Conservation (phyloP, 371 early-diverging fungal species). For the Apophysomyces trapeziformis region DNA sequence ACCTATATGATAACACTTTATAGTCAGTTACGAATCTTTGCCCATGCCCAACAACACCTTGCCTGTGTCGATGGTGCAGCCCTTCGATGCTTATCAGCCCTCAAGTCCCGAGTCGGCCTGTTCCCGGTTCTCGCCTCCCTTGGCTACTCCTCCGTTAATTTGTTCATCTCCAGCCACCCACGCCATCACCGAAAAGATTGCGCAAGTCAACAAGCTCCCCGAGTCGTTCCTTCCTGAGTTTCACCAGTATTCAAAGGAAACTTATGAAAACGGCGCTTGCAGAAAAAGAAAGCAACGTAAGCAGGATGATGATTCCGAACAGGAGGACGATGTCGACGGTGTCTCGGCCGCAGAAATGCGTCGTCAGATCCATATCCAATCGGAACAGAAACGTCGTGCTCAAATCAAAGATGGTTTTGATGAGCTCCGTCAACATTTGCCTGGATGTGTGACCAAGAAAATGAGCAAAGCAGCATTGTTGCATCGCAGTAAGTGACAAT, state of each 20-base stretch:
- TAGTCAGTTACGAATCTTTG: conserved; percentile 3
- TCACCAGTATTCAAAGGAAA: conserved; percentile 55
- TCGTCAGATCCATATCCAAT: conserved; percentile 64
- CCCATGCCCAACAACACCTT: conserved; percentile 3
- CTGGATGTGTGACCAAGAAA: conserved; percentile 58
- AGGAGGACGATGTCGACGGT: conserved; percentile 34
- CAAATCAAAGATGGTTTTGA: conserved; percentile 67
- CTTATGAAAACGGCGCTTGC: conserved; percentile 52
- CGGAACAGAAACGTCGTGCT: conserved; percentile 65
- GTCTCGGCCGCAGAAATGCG: conserved; percentile 55
- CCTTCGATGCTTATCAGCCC: conserved; percentile 28
- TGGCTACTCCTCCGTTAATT: conserved; percentile 24
- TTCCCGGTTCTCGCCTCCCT: conserved; percentile 38
- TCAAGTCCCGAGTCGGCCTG: conserved; percentile 39
- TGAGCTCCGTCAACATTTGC: conserved; percentile 57
- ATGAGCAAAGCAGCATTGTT: conserved; percentile 63
- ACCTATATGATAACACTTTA: too few species aligned
- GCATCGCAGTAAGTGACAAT: conserved; percentile 47
- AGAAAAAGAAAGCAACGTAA: conserved; percentile 37
- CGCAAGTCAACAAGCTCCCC: conserved; percentile 50
- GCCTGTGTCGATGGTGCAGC: conserved; percentile 23
- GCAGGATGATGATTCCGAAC: conserved; percentile 29
- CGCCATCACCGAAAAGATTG: conserved; percentile 43
- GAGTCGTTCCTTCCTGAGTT: conserved; percentile 56
- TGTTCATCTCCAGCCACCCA: conserved; percentile 25